Evolutionary conservation across 73 alveolate genomes (phyloP), one percentile per base, ranked within the genome.

Genomic region (Paramecium tetraurelia): DNA sequence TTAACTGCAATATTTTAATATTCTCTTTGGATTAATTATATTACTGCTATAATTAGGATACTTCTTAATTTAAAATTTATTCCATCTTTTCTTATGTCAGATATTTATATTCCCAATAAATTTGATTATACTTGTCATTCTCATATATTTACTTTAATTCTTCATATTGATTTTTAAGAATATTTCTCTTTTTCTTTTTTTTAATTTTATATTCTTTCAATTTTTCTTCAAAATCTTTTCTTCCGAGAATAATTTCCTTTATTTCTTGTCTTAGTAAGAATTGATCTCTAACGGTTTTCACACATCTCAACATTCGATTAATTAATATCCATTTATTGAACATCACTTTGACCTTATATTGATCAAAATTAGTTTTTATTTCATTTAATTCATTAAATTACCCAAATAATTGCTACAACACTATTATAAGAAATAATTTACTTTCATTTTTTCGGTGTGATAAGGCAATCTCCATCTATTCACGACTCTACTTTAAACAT

Each of bases 71-170:
- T 6, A 35, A 38, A 16, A 75, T 75, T 20, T 75, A 36, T 20
- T 75, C 87, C 10, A 10, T 20, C 59, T 75, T 75, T 20, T 75
- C 2, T n/a, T 75, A 75, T 14, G 18, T n/a, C n/a, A 41, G n/a
- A 22, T 12, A 35, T 41, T 38, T 75, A 36, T 75, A 75, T 75
- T 75, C 68, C 58, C 59, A 38, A 75, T 38, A 75, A 18, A 75
- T 75, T 35, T 41, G 24, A 16, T 75, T 41, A 22, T 38, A 38
- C 10, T 75, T 75, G 8, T 75, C 87, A 38, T 41, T 29, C 7
- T 75, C 87, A 75, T 35, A 75, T 75, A 12, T 35, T 75, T 75
- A 10, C 68, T 38, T 75, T 21, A 75, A 38, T n/a, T 75, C 87
- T 12, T 75, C 87, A 63, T 63, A 63, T 63, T 63, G 12, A 31